A percentile compares a stretch with the other conserved stretches of the same genome.
These are phyloP conservation scores for Aureobasidium leucospermi DNA, from an alignment of 2,329 filamentous ascomycete genomes.

Conservation along the genomic window DNA sequence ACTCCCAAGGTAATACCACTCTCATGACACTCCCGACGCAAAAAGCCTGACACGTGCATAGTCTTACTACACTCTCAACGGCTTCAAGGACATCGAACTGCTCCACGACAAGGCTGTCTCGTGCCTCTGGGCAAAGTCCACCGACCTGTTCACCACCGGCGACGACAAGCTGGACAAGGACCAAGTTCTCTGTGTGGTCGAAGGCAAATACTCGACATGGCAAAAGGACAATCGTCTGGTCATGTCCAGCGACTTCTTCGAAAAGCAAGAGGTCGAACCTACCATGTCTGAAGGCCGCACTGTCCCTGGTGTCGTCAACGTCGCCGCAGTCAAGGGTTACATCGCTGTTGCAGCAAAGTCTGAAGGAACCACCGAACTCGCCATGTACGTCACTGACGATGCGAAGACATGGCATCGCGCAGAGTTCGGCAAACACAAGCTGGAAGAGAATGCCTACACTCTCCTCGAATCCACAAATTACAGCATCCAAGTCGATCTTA, in stretches of 20 bases:
- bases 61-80: slow-evolving; percentile 72
- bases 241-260: slow-evolving; percentile 78
- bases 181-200: slow-evolving; percentile 73
- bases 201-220: slow-evolving; percentile 62
- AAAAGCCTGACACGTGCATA: slow-evolving; percentile 18
- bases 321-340: slow-evolving; percentile 79
- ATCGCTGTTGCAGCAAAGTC: slow-evolving; percentile 77
- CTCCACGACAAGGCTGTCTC: slow-evolving; percentile 63
- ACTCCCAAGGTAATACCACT: slow-evolving; percentile 36
- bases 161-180: slow-evolving; percentile 57
- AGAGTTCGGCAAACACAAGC: slow-evolving; percentile 78
- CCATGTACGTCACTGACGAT: slow-evolving; percentile 82
- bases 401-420: slow-evolving; percentile 83
- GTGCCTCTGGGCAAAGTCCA: slow-evolving; percentile 82
- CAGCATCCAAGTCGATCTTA: slow-evolving; percentile 93
- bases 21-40: neutral
- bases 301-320: slow-evolving; percentile 70
- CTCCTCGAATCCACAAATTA: slow-evolving; percentile 95
- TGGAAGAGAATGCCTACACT: slow-evolving; percentile 81
- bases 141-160: slow-evolving; percentile 64
- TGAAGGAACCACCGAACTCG: slow-evolving; percentile 77
- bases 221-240: slow-evolving; percentile 70
- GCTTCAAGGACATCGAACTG: slow-evolving; percentile 62
- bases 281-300: slow-evolving; percentile 66
- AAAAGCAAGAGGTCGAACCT: slow-evolving; percentile 58